A percentile compares a stretch with the other conserved stretches of the same genome.
Conservation (phyloP, 306 rosid genomes). For the Prunus davidiana region DNA sequence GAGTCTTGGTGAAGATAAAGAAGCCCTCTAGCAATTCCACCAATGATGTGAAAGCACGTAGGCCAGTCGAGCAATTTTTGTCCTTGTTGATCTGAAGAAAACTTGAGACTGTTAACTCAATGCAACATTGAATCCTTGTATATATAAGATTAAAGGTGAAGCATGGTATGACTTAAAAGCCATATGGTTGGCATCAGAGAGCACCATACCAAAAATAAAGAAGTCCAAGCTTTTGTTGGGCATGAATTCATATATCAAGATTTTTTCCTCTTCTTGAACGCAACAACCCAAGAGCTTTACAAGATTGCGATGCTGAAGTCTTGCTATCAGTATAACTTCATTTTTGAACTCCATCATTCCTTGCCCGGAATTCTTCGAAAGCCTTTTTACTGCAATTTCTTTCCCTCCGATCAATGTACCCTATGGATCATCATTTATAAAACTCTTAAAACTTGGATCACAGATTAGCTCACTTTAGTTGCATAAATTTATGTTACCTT, state of each 20-base stretch:
- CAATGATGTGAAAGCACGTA: constrained; percentile 22
- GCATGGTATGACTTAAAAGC: neutral
- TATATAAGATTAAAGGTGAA: no score
- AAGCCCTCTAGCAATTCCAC: constrained; percentile 31
- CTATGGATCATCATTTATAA: neutral
- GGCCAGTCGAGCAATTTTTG: constrained; percentile 11
- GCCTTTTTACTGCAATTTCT: neutral
- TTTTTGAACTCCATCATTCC: constrained; percentile 14
- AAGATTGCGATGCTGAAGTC: constrained; percentile 40
- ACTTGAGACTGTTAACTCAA: neutral
- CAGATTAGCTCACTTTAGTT: neutral
- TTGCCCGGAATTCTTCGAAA: neutral
- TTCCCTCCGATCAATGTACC: neutral
- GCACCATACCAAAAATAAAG: constrained; percentile 37
- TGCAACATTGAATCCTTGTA: neutral
- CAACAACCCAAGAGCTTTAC: constrained; percentile 41
- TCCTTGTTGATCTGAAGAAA: neutral
- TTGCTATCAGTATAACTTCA: constrained; percentile 14
- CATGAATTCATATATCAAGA: constrained; percentile 43
- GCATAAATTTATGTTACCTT: constrained; percentile 7
- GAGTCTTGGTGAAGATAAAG: constrained; percentile 43
- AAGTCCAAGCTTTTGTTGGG: constrained; percentile 46
- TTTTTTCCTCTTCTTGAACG: constrained; percentile 29
- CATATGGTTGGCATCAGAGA: neutral
- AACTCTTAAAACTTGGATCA: neutral